Base-by-base conservation (phyloP, 306 rosid genomes). In the Adenanthera pavonina region DNA sequence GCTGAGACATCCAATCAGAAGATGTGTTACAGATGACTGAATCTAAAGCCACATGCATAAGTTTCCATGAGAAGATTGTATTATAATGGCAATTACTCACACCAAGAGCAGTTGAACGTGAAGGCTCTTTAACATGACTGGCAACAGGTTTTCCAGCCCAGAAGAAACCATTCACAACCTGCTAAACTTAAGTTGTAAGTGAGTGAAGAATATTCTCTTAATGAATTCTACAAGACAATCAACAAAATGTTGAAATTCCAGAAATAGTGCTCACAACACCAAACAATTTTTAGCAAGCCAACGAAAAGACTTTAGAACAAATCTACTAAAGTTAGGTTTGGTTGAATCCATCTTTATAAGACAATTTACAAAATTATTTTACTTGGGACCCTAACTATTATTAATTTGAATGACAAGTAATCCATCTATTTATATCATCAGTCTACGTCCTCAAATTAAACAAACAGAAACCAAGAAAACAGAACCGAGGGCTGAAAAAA, bases 91-190 rank as follows among this genome's bases (percentile, higher is more conserved):
- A 69, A 75, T 41, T 87, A 88, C 97, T 90, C 89, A 95, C 99
- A 81, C 97, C 99, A 17, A 95, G 96, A 71, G 99, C 99, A 71
- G 99, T 95, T 87, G 98, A 87, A 69, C 56, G 84, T 1, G 85
- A 80, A 78, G 81, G 83, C 71, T 87, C 93, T 77, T 87, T 80
- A 78, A 86, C 87, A 25, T 89, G 88, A 87, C 87, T 90, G 69
- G 82, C 61, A 53, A 95, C 93, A 64, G 91, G 91, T 76, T 95
- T 90, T 81, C 97, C 99, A 56, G 84, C 98, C 97, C 99, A 93
- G 83, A 95, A 95, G 87, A 93, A 95, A 72, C 99, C 99, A 84
- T 95, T 95, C 38, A 95, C 96, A 87, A 93, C 99, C 99, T 95
- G 93, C 69, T 54, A 56, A 72, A 59, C 64, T 83, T 38, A 74